Conservation (phyloP, 2,329 filamentous ascomycete genomes). For the Thielaviopsis ethacetica region DNA sequence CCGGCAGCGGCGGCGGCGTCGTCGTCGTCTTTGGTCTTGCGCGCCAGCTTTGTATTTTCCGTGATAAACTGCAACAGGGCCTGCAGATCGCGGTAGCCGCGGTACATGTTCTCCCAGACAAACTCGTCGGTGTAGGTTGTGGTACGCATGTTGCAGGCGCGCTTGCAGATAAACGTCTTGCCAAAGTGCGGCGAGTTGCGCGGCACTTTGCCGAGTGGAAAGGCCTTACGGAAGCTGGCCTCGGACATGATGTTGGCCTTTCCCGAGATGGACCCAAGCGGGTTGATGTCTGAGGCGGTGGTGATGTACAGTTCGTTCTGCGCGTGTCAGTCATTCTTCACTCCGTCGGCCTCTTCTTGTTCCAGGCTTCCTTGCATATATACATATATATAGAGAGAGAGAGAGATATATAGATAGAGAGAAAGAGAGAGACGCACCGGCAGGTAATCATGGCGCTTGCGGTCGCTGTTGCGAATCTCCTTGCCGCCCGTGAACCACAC, state of each 20-base stretch:
- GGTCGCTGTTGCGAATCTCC: slow-evolving; percentile 70
- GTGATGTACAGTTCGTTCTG: slow-evolving; percentile 89
- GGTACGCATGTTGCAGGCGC: slow-evolving; percentile 78
- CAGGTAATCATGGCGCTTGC: slow-evolving; percentile 66
- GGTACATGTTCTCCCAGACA: slow-evolving; percentile 72
- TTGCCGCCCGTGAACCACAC: slow-evolving; percentile 93
- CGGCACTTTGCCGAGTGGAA: slow-evolving; percentile 61
- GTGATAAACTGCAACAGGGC: slow-evolving; percentile 51
- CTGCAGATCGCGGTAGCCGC: slow-evolving; percentile 45
- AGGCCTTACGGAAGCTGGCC: slow-evolving; percentile 46
- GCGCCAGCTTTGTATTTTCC: slow-evolving; percentile 53
- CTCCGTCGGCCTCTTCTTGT: no score
- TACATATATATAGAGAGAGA: no score
- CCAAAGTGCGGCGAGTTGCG: slow-evolving; percentile 58
- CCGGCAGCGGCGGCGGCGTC: background rate
- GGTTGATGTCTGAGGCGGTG: slow-evolving; percentile 71
- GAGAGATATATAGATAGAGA: no score
- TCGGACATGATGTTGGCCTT: slow-evolving; percentile 68
- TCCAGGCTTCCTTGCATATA: no score
- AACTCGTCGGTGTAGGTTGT: slow-evolving; percentile 89
- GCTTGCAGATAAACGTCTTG: slow-evolving; percentile 77
- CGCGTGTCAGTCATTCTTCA: background rate
- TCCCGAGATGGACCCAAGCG: slow-evolving; percentile 77
- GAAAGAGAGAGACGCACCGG: slow-evolving; percentile 30
- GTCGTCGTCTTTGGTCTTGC: slow-evolving; percentile 17